Conservation (phyloP, 129 eudicot species). For the Logfia minima region DNA sequence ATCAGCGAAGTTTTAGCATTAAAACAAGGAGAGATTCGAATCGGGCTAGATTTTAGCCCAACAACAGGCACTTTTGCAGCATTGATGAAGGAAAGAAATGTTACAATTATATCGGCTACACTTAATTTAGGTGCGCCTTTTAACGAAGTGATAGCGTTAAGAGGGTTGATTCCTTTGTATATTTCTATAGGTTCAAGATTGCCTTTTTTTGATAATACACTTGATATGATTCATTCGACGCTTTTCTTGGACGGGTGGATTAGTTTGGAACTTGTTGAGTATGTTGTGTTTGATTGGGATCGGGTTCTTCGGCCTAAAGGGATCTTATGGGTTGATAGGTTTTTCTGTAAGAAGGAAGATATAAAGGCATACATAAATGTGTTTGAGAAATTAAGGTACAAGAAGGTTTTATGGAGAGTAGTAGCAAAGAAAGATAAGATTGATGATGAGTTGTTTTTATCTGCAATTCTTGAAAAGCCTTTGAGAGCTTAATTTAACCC, state of each 20-base stretch:
- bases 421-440: conserved; percentile 34
- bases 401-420: conserved; percentile 30
- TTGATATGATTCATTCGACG: conserved; percentile 37
- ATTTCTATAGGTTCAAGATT: conserved; percentile 29
- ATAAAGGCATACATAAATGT: conserved; percentile 23
- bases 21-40: conserved; percentile 18
- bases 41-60: conserved; percentile 46
- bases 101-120: conserved; percentile 37
- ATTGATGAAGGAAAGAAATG: conserved; percentile 39
- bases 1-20: conserved; percentile 28
- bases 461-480: conserved; percentile 34
- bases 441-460: conserved; percentile 30
- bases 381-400: conserved; percentile 27
- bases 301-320: conserved; percentile 34
- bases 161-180: conserved; percentile 43
- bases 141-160: conserved; percentile 38
- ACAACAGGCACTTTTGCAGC: conserved; percentile 46
- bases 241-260: conserved; percentile 40
- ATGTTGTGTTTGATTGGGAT: conserved; percentile 36
- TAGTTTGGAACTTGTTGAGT: conserved; percentile 28
- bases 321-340: conserved; percentile 32
- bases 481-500: conserved; percentile 7
- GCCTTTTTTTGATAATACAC: conserved; percentile 35
- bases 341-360: conserved; percentile 28
- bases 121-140: conserved; percentile 47